Percentiles rank a stretch among this genome's conserved stretches.
Conservation (phyloP, 495 filamentous ascomycete species). For the Penicillium pancosmium region DNA sequence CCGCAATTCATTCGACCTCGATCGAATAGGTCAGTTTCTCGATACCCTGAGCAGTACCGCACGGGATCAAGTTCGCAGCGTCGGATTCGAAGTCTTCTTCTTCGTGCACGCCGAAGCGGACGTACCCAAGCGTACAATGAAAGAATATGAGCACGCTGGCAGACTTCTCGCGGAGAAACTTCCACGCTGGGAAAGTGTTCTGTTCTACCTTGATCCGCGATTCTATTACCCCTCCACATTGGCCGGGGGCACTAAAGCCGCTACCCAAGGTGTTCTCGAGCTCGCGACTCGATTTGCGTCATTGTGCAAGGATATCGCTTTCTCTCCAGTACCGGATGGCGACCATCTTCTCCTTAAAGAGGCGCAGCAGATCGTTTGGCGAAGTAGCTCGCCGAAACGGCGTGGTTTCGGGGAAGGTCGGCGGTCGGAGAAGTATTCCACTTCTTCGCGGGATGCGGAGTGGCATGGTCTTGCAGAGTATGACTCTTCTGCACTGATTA, state of each 20-base stretch:
- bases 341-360: constrained; percentile 33
- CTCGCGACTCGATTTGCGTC: constrained; percentile 35
- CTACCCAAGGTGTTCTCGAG: constrained; percentile 36
- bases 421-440: background rate
- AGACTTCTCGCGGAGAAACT: constrained; percentile 29
- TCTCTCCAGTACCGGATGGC: constrained; percentile 33
- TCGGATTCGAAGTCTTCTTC: constrained; percentile 47
- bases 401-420: constrained; percentile 1
- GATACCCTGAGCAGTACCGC: constrained; percentile 39
- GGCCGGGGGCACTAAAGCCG: constrained; percentile 33
- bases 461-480: background rate
- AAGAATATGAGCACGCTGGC: constrained; percentile 36
- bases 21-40: constrained; percentile 39
- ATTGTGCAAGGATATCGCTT: constrained; percentile 32
- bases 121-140: constrained; percentile 40
- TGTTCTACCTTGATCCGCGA: constrained; percentile 43
- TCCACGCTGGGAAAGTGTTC: constrained; percentile 28
- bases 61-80: constrained; percentile 37
- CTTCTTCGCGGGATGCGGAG: background rate
- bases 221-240: constrained; percentile 39
- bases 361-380: constrained; percentile 25
- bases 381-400: constrained; percentile 21
- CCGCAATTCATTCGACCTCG: constrained; percentile 43
- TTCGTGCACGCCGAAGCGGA: constrained; percentile 42
- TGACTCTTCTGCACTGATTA: background rate